phyloP scores from a whole-genome alignment of 768 basidiomycete genomes.

The Leccinum barrowsii region DNA sequence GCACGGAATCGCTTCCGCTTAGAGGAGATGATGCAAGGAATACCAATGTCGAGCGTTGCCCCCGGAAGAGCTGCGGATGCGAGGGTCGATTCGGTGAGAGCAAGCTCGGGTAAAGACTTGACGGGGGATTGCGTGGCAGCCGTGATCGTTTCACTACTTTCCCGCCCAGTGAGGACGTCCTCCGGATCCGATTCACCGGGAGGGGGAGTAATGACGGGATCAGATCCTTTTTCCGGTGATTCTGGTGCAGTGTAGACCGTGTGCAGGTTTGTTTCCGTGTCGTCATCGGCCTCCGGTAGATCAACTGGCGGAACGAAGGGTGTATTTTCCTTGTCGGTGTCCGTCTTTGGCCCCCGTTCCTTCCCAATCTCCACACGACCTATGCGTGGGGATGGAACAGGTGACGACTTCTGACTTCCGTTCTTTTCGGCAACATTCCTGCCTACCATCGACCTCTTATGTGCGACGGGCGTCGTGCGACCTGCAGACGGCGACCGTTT shows the following conservation, averaged over 20 bases:
- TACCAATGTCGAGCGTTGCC: slow-evolving; percentile 78
- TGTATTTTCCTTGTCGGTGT: slow-evolving; percentile 16
- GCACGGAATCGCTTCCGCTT: slow-evolving; percentile 84
- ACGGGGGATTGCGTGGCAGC: slow-evolving; percentile 17
- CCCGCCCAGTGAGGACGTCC: slow-evolving; percentile 20
- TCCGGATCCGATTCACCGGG: slow-evolving; percentile 17
- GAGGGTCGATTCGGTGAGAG: slow-evolving; percentile 27
- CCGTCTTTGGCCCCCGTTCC: slow-evolving; percentile 38
- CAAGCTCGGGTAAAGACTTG: slow-evolving; percentile 13
- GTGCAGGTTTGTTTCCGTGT: slow-evolving; percentile 25
- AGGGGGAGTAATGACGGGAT: slow-evolving; percentile 10
- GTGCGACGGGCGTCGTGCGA: slow-evolving; percentile 21
- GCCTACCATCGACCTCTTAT: slow-evolving; percentile 15
- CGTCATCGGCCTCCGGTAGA: slow-evolving; percentile 35
- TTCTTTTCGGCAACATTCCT: slow-evolving; percentile 13
- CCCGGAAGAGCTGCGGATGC: slow-evolving; percentile 37
- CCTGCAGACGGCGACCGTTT: slow-evolving; percentile 24
- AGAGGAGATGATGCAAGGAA: slow-evolving; percentile 85
- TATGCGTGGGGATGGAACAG: slow-evolving; percentile 16
- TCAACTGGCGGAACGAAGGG: slow-evolving; percentile 28
- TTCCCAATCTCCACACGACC: slow-evolving; percentile 18
- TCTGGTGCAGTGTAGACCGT: slow-evolving; percentile 23
- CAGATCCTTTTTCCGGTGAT: slow-evolving; percentile 1
- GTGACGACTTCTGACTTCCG: slow-evolving; percentile 11
- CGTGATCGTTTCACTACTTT: slow-evolving; percentile 29